Percentiles rank a stretch among this genome's conserved stretches.
phyloP scores from a whole-genome alignment of 768 basidiomycete genomes.

The Lactifluus pinguis region DNA sequence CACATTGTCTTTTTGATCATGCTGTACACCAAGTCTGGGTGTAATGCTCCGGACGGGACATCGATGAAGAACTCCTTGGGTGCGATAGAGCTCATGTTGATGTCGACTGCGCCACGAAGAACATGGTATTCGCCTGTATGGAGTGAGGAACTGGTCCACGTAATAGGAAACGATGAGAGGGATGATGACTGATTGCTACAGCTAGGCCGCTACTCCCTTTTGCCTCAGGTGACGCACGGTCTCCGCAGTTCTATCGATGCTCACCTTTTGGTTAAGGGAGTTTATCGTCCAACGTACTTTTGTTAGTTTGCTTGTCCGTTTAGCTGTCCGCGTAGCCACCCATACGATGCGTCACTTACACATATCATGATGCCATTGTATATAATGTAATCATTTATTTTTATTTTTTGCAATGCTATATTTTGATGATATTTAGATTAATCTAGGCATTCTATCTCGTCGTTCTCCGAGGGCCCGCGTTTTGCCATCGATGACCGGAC shows the following conservation, averaged over 20 bases:
- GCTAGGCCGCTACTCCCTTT: background rate
- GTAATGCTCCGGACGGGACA: constrained; percentile 35
- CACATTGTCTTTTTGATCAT: constrained; percentile 63
- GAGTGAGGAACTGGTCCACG: constrained; percentile 30
- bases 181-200: background rate
- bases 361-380: background rate
- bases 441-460: background rate
- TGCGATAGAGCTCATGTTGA: constrained; percentile 36
- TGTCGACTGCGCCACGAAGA: constrained; percentile 31
- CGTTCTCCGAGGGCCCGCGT: background rate
- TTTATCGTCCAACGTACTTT: background rate
- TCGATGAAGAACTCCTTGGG: constrained; percentile 21
- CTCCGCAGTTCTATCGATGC: background rate
- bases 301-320: background rate
- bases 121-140: constrained; percentile 59
- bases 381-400: background rate
- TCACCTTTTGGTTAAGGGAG: background rate
- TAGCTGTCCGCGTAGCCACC: no score
- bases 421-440: background rate
- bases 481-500: background rate
- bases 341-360: no score
- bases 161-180: constrained; percentile 45
- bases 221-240: background rate
- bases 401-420: background rate
- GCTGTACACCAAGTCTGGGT: constrained; percentile 55